Evolutionary conservation across 2,329 filamentous ascomycete species (phyloP).

Genomic region (Ophiostoma tasmaniense): DNA sequence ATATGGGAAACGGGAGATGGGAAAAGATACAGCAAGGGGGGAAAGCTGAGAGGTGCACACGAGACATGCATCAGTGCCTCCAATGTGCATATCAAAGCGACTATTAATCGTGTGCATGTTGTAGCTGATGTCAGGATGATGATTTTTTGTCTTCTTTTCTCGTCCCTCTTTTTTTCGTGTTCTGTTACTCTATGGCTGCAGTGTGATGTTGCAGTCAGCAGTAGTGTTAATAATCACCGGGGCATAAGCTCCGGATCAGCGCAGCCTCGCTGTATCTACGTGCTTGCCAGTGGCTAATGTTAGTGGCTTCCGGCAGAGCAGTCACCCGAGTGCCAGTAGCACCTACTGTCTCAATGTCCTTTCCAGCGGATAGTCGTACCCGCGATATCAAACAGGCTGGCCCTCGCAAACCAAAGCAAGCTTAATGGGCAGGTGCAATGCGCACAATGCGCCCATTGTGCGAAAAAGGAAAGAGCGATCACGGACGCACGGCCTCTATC

Average conservation of each 20-base stretch:
- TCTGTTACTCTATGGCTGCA: not conserved
- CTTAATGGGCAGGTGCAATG: not conserved
- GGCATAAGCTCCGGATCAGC: slow-evolving; percentile 2
- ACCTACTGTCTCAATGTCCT: not conserved
- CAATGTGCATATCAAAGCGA: not conserved
- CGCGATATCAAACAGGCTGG: not conserved
- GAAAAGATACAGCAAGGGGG: not conserved
- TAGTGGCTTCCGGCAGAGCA: not conserved
- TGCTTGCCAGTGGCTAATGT: not conserved
- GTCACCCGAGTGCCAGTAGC: not conserved
- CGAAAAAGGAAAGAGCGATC: not conserved
- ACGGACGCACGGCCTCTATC: not conserved
- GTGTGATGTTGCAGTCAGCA: not conserved
- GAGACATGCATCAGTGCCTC: not conserved
- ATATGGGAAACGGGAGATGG: not conserved
- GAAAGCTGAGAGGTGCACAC: not conserved
- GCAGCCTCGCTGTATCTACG: not conserved
- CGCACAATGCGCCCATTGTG: not conserved
- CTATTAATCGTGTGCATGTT: not conserved
- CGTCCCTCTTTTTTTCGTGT: too few relatives aligned
- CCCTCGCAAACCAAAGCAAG: not conserved
- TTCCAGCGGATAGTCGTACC: not conserved
- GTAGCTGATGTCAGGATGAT: not conserved
- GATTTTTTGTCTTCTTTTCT: not conserved
- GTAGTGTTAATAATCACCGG: not conserved